phyloP scores from a whole-genome alignment of 2,329 filamentous ascomycete species.

The Fusarium nelsonii region DNA sequence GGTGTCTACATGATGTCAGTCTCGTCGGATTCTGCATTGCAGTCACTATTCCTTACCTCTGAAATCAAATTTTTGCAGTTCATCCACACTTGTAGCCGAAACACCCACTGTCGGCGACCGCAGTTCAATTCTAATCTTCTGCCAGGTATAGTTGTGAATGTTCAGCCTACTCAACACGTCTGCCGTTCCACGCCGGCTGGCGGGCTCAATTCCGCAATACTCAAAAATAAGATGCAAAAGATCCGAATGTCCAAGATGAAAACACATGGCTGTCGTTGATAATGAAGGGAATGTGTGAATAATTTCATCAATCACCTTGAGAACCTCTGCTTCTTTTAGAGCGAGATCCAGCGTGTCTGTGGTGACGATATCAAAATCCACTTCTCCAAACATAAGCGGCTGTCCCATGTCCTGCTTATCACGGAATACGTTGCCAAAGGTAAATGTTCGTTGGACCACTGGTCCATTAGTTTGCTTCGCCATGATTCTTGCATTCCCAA shows the following conservation, averaged over 20 bases:
- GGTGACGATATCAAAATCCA: constrained; percentile 97
- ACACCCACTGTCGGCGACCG: constrained; percentile 85
- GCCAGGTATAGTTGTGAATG: constrained; percentile 82
- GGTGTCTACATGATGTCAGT: constrained; percentile 58
- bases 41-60: constrained; percentile 65
- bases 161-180: constrained; percentile 90
- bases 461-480: constrained; percentile 75
- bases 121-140: constrained; percentile 84
- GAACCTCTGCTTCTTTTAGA: constrained; percentile 90
- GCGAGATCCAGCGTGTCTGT: constrained; percentile 83
- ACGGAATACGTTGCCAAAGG: constrained; percentile 89
- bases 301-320: constrained; percentile 95
- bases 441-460: constrained; percentile 80
- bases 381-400: constrained; percentile 85
- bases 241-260: constrained; percentile 90
- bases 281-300: constrained; percentile 83
- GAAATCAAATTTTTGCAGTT: constrained; percentile 92
- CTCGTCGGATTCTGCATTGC: not conserved
- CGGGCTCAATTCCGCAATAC: constrained; percentile 81
- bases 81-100: constrained; percentile 89
- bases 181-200: constrained; percentile 78
- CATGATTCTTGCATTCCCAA: constrained; percentile 87
- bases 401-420: constrained; percentile 83
- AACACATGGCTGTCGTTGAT: constrained; percentile 80
- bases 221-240: constrained; percentile 91